Evolutionary conservation across 2,329 filamentous ascomycete genomes (phyloP), one percentile per base, ranked within the genome.

Genomic region (Madurella fahalii): DNA sequence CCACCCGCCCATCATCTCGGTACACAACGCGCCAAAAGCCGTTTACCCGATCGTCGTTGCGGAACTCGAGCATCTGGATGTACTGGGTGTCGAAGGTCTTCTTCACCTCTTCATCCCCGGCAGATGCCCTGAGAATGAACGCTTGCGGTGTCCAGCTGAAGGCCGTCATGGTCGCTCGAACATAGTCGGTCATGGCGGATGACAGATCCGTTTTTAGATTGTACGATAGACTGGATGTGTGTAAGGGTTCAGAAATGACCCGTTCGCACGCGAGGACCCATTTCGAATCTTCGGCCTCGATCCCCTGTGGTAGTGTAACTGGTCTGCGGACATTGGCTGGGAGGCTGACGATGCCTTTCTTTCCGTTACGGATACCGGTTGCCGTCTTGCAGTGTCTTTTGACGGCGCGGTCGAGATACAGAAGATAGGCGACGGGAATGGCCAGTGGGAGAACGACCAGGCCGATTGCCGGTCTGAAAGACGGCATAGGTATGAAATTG

Each of bases 71-170:
- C 7, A 31, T 31, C 1, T 52, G 41, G 16, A 71, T 64, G 54
- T 61, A 63, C 16, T 50, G 52, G 4, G 54, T 15, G 25, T 64
- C 62, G 47, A 71, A 69, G 11, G 63, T 67, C 16, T 47, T 53
- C 12, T 49, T 56, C 17, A 17, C 46, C 2, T 54, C 51, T 8
- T 50, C 47, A 16, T 67, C 62, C 2, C 57, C 47, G 15, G 68
- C 50, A 15, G 66, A 47, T 12, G 57, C 41, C 32, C 65, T 60
- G 37, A 72, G 65, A 1, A 66, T 17, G 4, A 67, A 56, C 5
- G 68, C 68, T 55, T 69, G 67, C 1, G 70, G 69, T 2, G 68
- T 68, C 61, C 63, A 64, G 48, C 61, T 60, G 45, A 71, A 72
- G 1, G 69, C 67, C 15, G 56, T 50, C 54, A 70, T 68, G 2